Evolutionary conservation across 2,329 filamentous ascomycete genomes (phyloP).

Genomic region (Fusarium circinatum): DNA sequence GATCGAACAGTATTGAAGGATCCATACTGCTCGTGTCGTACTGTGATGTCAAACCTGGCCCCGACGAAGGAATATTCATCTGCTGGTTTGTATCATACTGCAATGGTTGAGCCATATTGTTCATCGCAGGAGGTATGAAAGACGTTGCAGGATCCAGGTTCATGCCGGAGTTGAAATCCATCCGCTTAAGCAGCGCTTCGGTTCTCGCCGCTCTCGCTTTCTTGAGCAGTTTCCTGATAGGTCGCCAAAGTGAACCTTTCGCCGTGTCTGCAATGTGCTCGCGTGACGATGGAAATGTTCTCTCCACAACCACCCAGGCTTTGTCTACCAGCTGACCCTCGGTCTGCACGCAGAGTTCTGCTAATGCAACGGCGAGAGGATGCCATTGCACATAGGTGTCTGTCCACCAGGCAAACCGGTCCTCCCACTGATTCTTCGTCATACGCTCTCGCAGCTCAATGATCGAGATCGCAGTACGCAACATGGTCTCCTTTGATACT

Average conservation of each 20-base stretch:
- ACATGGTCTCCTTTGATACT: constrained; percentile 54
- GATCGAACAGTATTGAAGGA: constrained; percentile 45
- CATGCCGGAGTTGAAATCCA: constrained; percentile 32
- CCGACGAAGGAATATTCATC: not conserved
- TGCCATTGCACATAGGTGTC: constrained; percentile 65
- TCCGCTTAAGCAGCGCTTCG: constrained; percentile 44
- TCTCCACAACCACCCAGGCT: constrained; percentile 62
- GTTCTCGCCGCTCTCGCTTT: constrained; percentile 57
- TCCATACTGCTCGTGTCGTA: constrained; percentile 45
- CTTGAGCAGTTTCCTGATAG: constrained; percentile 62
- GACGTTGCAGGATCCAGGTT: constrained; percentile 1
- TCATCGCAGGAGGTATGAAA: not conserved
- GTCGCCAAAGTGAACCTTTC: constrained; percentile 63
- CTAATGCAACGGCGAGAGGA: constrained; percentile 62
- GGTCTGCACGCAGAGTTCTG: constrained; percentile 61
- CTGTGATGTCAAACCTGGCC: constrained; percentile 18
- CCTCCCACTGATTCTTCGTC: constrained; percentile 47
- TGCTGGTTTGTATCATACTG: constrained; percentile 10
- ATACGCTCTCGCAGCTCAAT: constrained; percentile 54
- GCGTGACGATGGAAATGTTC: constrained; percentile 55
- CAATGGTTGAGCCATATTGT: constrained; percentile 17
- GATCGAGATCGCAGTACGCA: constrained; percentile 59
- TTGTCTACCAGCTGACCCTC: constrained; percentile 57
- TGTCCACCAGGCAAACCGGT: constrained; percentile 60
- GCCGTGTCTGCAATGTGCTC: constrained; percentile 60